Evolutionary conservation across 352 stramenopile genomes (phyloP).

Genomic region (Pythium aquatile): DNA sequence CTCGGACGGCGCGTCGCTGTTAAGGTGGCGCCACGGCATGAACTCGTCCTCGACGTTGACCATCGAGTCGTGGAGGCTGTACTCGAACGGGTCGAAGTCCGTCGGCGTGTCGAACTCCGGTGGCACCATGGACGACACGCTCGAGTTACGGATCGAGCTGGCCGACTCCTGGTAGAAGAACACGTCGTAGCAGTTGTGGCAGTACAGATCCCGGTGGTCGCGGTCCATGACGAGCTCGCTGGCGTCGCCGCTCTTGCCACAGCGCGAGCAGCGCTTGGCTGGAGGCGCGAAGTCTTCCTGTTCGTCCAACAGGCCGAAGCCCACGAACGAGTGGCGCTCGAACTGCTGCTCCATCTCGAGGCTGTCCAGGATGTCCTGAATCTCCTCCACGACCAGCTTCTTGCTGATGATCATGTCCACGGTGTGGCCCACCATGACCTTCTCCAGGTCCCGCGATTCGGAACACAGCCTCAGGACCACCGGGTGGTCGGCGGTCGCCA

Average conservation of each 20-base stretch:
- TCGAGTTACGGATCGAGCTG: constrained; percentile 14
- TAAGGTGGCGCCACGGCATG: constrained; percentile 50
- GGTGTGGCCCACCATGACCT: constrained; percentile 50
- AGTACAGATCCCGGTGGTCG: constrained; percentile 50
- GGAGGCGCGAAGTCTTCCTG: constrained; percentile 23
- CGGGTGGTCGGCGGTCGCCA: constrained; percentile 40
- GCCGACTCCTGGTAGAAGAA: constrained; percentile 61
- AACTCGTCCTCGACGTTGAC: constrained; percentile 55
- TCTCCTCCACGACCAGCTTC: constrained; percentile 75
- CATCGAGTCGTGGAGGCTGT: constrained; percentile 76
- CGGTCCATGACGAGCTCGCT: constrained; percentile 51
- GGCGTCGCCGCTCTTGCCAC: constrained; percentile 50
- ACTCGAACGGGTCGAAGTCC: constrained; percentile 38
- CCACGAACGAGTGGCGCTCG: constrained; percentile 67
- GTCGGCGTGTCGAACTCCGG: constrained; percentile 32
- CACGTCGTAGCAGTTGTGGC: constrained; percentile 74
- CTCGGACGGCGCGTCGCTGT: constrained; percentile 46
- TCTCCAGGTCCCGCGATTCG: constrained; percentile 44
- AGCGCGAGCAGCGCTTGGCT: constrained; percentile 46
- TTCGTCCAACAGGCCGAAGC: constrained; percentile 32
- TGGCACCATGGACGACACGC: constrained; percentile 4
- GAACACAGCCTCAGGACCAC: constrained; percentile 54
- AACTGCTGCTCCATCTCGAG: constrained; percentile 81
- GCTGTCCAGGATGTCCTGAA: constrained; percentile 73
- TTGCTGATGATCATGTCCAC: constrained; percentile 60